Percentiles rank a stretch among this genome's conserved stretches.
Conservation (phyloP, 1,139 yeast species). For the Candida tunisiensis region DNA sequence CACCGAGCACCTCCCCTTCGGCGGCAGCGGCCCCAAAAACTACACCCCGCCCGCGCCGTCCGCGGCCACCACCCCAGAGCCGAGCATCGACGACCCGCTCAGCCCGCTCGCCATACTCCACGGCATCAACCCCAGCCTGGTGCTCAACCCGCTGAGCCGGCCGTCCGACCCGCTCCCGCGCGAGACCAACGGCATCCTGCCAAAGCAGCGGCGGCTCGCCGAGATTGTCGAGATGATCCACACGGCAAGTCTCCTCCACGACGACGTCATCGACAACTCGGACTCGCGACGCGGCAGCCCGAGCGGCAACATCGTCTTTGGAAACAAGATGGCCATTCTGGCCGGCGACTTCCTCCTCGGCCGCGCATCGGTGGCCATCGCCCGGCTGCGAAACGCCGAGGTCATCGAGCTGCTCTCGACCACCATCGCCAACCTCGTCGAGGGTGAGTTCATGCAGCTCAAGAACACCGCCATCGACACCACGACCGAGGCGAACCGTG, state of each 20-base stretch:
- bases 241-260: slow-evolving; percentile 92
- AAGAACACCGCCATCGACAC: slow-evolving; percentile 64
- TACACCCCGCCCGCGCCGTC: no score
- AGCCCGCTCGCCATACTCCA: slow-evolving; percentile 74
- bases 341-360: slow-evolving; percentile 95
- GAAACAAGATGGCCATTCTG: slow-evolving; percentile 91
- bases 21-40: slow-evolving; percentile 15
- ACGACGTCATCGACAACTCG: slow-evolving; percentile 90
- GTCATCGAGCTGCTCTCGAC: slow-evolving; percentile 91
- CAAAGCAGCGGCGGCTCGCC: slow-evolving; percentile 88
- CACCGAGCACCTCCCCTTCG: slow-evolving; percentile 10
- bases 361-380: slow-evolving; percentile 90
- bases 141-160: slow-evolving; percentile 67
- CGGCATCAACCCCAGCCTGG: slow-evolving; percentile 71
- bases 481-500: slow-evolving; percentile 56
- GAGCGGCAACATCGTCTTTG: slow-evolving; percentile 83
- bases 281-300: slow-evolving; percentile 86
- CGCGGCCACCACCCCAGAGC: no score
- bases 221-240: slow-evolving; percentile 98
- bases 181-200: slow-evolving; percentile 43
- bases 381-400: slow-evolving; percentile 88
- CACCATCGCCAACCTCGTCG: slow-evolving; percentile 90
- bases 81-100: slow-evolving; percentile 28
- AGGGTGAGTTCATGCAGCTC: slow-evolving; percentile 97
- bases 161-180: slow-evolving; percentile 59